Evolutionary conservation across 306 rosid species (phyloP).

Genomic region (Lathyrus sativus): DNA sequence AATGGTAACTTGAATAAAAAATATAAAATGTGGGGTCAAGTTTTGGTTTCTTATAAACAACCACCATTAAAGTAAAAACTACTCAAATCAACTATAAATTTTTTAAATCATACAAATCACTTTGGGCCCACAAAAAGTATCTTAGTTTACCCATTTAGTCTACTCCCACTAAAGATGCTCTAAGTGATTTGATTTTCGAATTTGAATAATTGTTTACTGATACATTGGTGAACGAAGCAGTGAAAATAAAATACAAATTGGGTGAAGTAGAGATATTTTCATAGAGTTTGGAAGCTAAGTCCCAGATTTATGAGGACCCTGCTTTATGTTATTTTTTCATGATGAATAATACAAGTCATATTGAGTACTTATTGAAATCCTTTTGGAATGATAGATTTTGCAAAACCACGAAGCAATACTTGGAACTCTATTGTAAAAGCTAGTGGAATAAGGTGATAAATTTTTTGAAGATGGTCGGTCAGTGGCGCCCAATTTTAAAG

Average conservation of each 20-base stretch:
- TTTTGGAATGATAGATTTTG: background rate
- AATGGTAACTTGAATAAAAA: too few species aligned
- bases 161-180: too few species aligned
- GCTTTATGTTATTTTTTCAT: slow-evolving; percentile 43
- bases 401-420: background rate
- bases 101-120: too few species aligned
- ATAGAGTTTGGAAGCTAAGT: slow-evolving; percentile 54
- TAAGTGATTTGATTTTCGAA: slow-evolving; percentile 55
- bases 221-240: slow-evolving; percentile 25
- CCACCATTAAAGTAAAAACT: too few species aligned
- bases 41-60: too few species aligned
- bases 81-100: too few species aligned
- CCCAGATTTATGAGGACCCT: slow-evolving; percentile 56
- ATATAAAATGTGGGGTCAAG: too few species aligned
- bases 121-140: too few species aligned
- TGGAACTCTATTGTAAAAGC: slow-evolving; percentile 7
- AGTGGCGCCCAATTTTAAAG: background rate
- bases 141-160: too few species aligned
- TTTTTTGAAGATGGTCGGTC: background rate
- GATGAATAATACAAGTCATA: background rate
- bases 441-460: background rate
- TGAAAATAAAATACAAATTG: background rate
- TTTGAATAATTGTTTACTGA: slow-evolving; percentile 55
- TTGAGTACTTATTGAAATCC: background rate
- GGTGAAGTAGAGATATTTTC: slow-evolving; percentile 16